Conservation (phyloP, 352 stramenopile species). For the Halophytophthora batemanensis region DNA sequence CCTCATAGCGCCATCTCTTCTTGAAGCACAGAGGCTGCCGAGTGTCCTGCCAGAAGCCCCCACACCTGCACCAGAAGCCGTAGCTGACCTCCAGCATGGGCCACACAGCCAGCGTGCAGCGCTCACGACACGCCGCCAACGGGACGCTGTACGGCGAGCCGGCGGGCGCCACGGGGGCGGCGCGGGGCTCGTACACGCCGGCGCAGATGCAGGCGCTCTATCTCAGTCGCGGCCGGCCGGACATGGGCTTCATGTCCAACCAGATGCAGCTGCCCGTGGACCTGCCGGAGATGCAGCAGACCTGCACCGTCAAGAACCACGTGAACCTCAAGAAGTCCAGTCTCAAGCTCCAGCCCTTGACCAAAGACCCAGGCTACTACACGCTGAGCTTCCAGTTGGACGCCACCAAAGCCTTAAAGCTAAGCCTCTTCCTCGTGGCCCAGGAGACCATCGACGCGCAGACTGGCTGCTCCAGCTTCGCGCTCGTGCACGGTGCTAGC, state of each 20-base stretch:
- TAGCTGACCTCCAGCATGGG: no score
- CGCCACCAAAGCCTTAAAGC: slow-evolving; percentile 65
- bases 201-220: slow-evolving; percentile 84
- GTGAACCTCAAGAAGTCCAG: slow-evolving; percentile 83
- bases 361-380: slow-evolving; percentile 22
- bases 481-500: slow-evolving; percentile 43
- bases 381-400: slow-evolving; percentile 77
- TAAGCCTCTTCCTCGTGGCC: slow-evolving; percentile 62
- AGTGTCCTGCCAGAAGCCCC: no score
- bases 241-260: slow-evolving; percentile 86
- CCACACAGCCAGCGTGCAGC: slow-evolving; percentile 70
- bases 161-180: slow-evolving; percentile 30
- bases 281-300: slow-evolving; percentile 81
- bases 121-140: slow-evolving; percentile 27
- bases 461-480: slow-evolving; percentile 57
- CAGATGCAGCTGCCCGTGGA: slow-evolving; percentile 46
- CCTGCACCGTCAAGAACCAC: slow-evolving; percentile 78
- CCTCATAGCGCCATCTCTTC: no score
- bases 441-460: slow-evolving; percentile 67
- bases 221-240: slow-evolving; percentile 64
- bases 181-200: slow-evolving; percentile 64
- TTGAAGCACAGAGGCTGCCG: no score
- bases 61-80: no score
- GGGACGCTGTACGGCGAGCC: slow-evolving; percentile 67
- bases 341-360: slow-evolving; percentile 46